Percentiles rank a stretch among this genome's conserved stretches.
Evolutionary conservation across 495 filamentous ascomycete species (phyloP).

Genomic region (Xylaria flabelliformis): DNA sequence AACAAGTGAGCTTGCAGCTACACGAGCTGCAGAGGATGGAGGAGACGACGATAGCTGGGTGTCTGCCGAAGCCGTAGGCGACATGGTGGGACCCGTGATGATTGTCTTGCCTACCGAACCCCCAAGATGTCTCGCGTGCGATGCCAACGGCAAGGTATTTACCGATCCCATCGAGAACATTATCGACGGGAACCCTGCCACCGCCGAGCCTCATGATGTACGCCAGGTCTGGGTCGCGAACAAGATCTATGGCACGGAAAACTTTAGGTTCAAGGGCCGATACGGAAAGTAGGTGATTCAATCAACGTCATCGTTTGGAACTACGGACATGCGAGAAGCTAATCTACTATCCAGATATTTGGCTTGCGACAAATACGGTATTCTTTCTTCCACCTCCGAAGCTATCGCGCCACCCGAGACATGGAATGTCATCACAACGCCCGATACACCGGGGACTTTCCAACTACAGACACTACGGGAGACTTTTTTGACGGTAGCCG

Average conservation of each 20-base stretch:
- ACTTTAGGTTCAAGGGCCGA: conserved; percentile 82
- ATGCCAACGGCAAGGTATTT: conserved; percentile 85
- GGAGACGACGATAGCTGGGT: conserved; percentile 87
- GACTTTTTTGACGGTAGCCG: conserved; percentile 64
- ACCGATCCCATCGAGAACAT: conserved; percentile 81
- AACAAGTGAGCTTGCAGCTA: conserved; percentile 43
- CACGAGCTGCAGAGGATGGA: conserved; percentile 49
- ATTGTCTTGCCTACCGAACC: conserved; percentile 74
- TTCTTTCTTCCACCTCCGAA: conserved; percentile 75
- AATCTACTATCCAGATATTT: conserved; percentile 63
- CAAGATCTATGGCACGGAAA: conserved; percentile 79
- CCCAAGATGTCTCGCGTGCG: conserved; percentile 78
- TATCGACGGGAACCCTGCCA: conserved; percentile 74
- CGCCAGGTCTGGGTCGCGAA: conserved; percentile 95
- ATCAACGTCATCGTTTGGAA: neutral
- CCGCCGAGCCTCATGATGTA: conserved; percentile 92
- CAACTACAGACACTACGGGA: conserved; percentile 70
- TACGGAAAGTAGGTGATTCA: conserved; percentile 73
- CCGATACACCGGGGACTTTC: conserved; percentile 69
- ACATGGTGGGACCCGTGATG: conserved; percentile 85
- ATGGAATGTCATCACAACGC: conserved; percentile 70
- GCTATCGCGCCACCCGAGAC: conserved; percentile 84
- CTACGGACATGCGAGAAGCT: conserved; percentile 44
- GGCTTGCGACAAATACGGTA: conserved; percentile 80
- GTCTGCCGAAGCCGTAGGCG: conserved; percentile 73